Percentiles rank a stretch among this genome's conserved stretches.
Conservation (phyloP, 1,284 basidiomycete species). For the Sporisorium scitamineum region DNA sequence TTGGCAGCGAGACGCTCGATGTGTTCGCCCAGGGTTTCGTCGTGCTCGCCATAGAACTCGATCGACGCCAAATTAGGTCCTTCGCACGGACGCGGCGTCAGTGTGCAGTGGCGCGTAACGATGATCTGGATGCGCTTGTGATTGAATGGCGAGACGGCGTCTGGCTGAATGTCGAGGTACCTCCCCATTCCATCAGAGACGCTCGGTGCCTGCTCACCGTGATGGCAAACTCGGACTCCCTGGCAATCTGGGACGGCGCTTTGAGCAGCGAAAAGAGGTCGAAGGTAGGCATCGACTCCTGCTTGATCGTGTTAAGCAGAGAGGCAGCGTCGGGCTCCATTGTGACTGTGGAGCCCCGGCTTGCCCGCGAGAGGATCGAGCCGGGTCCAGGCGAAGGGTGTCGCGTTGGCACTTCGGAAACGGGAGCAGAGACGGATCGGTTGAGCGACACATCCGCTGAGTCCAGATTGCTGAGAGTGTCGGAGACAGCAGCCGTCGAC, state of each 20-base stretch:
- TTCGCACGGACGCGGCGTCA: conserved; percentile 72
- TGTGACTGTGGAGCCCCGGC: conserved; percentile 18
- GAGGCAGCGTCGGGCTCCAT: conserved; percentile 7
- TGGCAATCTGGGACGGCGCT: conserved; percentile 45
- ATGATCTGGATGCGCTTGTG: conserved; percentile 88
- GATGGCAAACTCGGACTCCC: conserved; percentile 45
- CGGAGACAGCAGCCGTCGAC: neutral
- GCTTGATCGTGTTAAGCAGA: conserved; percentile 27
- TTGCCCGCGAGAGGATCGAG: conserved; percentile 20
- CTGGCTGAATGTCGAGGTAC: conserved; percentile 70
- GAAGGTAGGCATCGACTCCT: conserved; percentile 25
- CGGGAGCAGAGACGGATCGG: conserved; percentile 34
- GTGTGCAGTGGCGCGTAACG: conserved; percentile 79
- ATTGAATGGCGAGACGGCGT: conserved; percentile 82
- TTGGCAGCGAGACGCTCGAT: conserved; percentile 84
- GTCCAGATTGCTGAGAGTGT: conserved; percentile 1
- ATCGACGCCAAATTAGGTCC: conserved; percentile 76
- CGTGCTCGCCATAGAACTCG: conserved; percentile 92
- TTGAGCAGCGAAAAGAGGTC: conserved; percentile 46
- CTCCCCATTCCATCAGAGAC: conserved; percentile 48
- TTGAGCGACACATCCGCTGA: conserved; percentile 21
- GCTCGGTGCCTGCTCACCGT: conserved; percentile 45
- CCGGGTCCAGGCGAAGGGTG: conserved; percentile 35
- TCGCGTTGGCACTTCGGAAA: conserved; percentile 44
- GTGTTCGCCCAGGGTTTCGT: conserved; percentile 90